These are phyloP conservation scores for Gigaspora rosea DNA, from an alignment of 192 early-diverging fungal species.

Conservation along the genomic window DNA sequence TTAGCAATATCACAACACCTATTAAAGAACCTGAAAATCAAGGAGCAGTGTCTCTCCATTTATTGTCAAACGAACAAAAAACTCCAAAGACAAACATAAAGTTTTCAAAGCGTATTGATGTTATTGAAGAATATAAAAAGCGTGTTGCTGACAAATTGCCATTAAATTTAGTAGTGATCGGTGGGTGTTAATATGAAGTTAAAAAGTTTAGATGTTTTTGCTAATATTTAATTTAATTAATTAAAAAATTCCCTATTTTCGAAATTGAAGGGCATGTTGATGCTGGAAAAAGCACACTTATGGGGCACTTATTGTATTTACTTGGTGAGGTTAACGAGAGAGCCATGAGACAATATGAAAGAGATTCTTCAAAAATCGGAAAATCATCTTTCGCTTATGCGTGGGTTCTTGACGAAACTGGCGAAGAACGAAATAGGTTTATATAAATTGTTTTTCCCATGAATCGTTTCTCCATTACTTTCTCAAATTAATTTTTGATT, in stretches of 20 bases:
- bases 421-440: constrained; percentile 81
- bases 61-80: background rate
- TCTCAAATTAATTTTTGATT: background rate
- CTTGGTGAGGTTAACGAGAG: constrained; percentile 89
- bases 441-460: too few relatives aligned
- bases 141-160: constrained; percentile 64
- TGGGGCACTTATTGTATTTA: constrained; percentile 92
- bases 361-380: constrained; percentile 89
- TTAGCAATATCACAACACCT: too few relatives aligned
- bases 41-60: too few relatives aligned
- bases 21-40: too few relatives aligned
- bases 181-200: constrained; percentile 41
- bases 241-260: constrained; percentile 8
- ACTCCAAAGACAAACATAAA: constrained; percentile 42
- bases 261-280: constrained; percentile 82
- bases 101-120: constrained; percentile 65
- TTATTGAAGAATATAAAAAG: constrained; percentile 70
- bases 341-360: constrained; percentile 83
- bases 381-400: constrained; percentile 97
- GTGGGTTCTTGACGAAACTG: constrained; percentile 97
- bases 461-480: background rate
- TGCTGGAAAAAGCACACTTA: constrained; percentile 94
- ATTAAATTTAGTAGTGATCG: constrained; percentile 87
- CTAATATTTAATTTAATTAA: background rate
- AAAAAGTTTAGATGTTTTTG: background rate